Conservation (phyloP, 371 early-diverging fungal species). For the Sanchytrium tribonematis region DNA sequence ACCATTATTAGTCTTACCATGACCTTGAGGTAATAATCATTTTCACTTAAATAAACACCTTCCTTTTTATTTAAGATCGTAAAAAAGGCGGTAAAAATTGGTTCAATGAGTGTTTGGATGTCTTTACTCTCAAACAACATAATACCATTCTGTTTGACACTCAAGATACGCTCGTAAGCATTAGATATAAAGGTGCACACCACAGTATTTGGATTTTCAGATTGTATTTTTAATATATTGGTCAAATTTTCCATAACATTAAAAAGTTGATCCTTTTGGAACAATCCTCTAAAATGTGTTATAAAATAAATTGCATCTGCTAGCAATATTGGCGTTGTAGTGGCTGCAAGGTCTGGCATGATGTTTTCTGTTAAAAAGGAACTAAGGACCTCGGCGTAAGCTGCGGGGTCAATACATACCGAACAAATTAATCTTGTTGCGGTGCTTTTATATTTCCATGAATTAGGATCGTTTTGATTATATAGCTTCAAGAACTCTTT, state of each 20-base stretch:
- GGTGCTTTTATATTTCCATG: background rate
- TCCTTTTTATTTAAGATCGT: background rate
- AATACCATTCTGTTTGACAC: too few species aligned
- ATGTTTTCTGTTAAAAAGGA: background rate
- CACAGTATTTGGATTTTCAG: background rate
- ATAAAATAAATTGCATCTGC: background rate
- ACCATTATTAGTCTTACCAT: background rate
- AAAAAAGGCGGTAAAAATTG: background rate
- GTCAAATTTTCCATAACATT: background rate
- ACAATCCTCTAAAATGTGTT: background rate
- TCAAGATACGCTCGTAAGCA: too few species aligned
- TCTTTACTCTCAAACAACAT: background rate
- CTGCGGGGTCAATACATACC: background rate
- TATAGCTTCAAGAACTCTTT: background rate
- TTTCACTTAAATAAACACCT: background rate
- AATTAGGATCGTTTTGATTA: background rate
- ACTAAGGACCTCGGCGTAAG: background rate
- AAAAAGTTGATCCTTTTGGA: background rate
- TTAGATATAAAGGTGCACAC: background rate
- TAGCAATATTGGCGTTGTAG: background rate
- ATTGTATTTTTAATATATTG: background rate
- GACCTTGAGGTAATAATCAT: background rate
- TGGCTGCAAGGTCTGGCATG: background rate
- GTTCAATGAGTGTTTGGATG: background rate
- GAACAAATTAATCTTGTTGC: background rate